Evolutionary conservation across 176 grass and related monocot genomes (phyloP), one percentile per base, ranked within the genome.

Genomic region (Hyparrhenia diplandra): DNA sequence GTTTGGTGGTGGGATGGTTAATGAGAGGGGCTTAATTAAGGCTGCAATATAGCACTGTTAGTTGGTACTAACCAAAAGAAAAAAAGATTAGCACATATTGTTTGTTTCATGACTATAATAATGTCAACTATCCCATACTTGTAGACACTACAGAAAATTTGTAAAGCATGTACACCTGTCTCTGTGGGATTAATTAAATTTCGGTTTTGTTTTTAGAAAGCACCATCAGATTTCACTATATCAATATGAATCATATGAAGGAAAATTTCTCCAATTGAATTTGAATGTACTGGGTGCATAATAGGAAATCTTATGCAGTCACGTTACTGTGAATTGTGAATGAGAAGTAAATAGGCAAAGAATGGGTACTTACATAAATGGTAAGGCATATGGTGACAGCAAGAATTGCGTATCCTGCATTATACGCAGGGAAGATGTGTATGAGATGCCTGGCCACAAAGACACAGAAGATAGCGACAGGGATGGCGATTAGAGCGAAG

Each of bases 371-470:
- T 32, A 98, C 96, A 91, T 91, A 83, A 82, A 87, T 67, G 32
- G 96, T 91, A 46, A 99, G 87, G 82, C 18, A 82, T 74, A 95
- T 88, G 40, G 90, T 84, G 78, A 90, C 84, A 47, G 78, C 64
- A 20, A 93, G 78, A 88, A 99, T 83, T 78, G 96, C 88, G 84
- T 93, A 99, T 27, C 92, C 92, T 45, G 96, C 92, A 81, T 91
- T 85, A 52, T 95, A 95, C 37, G 84, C 89, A 84, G 96, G 92
- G 88, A 99, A 93, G 11, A 84, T 85, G 82, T 95, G 96, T 85
- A 99, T 79, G 70, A 99, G 86, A 81, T 95, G 73, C 88, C 83
- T 93, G 35, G 79, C 96, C 75, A 99, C 96, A 67, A 99, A 95
- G 87, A 83, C 51, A 24, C 96, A 99, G 83, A 99, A 93, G 78